phyloP scores from a whole-genome alignment of 2,329 filamentous ascomycete genomes.

The Phoma sp. region DNA sequence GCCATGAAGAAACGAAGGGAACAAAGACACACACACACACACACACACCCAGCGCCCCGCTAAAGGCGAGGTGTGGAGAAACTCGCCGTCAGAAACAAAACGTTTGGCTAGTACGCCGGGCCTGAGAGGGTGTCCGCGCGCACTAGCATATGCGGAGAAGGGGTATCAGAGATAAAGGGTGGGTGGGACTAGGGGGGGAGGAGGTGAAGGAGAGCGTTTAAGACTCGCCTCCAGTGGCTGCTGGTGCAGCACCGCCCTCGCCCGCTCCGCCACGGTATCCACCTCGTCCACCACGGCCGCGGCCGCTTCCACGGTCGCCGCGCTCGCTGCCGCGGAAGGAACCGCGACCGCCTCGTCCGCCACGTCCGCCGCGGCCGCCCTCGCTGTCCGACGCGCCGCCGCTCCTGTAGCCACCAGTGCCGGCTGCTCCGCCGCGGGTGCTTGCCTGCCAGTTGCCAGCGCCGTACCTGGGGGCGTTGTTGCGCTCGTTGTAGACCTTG shows the following conservation, averaged over 20 bases:
- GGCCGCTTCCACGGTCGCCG: conserved; percentile 51
- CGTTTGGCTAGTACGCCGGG: no score
- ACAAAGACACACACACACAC: conserved; percentile 15
- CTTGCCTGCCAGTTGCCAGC: conserved; percentile 68
- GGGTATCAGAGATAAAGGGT: conserved; percentile 40
- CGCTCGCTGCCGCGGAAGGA: conserved; percentile 59
- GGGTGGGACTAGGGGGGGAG: conserved; percentile 28
- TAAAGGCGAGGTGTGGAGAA: conserved; percentile 32
- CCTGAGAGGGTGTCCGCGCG: neutral
- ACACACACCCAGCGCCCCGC: conserved; percentile 35
- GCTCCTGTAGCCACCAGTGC: conserved; percentile 81
- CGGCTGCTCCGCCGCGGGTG: conserved; percentile 63
- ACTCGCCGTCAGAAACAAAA: conserved; percentile 22
- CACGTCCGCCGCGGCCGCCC: conserved; percentile 65
- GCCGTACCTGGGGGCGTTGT: conserved; percentile 54
- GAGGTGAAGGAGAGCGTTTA: conserved; percentile 27
- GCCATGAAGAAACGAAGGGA: conserved; percentile 20
- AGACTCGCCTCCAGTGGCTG: conserved; percentile 48
- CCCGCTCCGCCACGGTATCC: conserved; percentile 40
- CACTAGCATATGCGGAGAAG: conserved; percentile 32
- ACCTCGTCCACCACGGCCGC: conserved; percentile 35
- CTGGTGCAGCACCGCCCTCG: conserved; percentile 42
- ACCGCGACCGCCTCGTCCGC: conserved; percentile 54
- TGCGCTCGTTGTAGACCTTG: conserved; percentile 76
- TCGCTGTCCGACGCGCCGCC: conserved; percentile 79